phyloP scores from a whole-genome alignment of 345 rosid genomes.

The Heritiera littoralis region DNA sequence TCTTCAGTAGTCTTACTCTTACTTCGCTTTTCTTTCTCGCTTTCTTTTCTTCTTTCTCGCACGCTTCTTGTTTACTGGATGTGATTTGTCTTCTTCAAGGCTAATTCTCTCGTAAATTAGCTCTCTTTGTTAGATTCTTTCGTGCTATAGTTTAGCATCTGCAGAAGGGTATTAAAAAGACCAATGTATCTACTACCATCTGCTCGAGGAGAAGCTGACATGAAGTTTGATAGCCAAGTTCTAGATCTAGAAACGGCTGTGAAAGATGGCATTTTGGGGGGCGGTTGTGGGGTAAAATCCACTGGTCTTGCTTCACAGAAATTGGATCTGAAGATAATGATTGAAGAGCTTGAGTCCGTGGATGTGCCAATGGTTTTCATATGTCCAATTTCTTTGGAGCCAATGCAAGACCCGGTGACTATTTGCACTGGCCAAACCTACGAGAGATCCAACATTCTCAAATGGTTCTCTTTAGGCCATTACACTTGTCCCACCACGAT shows the following conservation, averaged over 20 bases:
- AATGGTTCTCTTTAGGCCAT: conserved; percentile 63
- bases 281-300: conserved; percentile 40
- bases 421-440: conserved; percentile 80
- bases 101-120: conserved; percentile 13
- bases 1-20: background rate
- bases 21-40: conserved; percentile 2
- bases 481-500: conserved; percentile 75
- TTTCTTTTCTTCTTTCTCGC: conserved; percentile 14
- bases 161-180: conserved; percentile 27
- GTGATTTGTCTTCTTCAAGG: conserved; percentile 15
- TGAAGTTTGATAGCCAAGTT: conserved; percentile 60
- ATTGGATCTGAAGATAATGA: conserved; percentile 63
- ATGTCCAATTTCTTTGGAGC: conserved; percentile 69
- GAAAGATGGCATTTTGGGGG: conserved; percentile 71
- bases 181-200: conserved; percentile 59
- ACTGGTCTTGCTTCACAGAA: conserved; percentile 41
- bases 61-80: conserved; percentile 19
- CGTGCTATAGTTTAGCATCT: background rate
- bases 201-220: conserved; percentile 30
- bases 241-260: conserved; percentile 75
- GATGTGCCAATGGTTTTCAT: conserved; percentile 66
- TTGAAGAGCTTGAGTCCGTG: conserved; percentile 57
- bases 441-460: conserved; percentile 62
- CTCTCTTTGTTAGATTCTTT: conserved; percentile 13
- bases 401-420: conserved; percentile 78